Percentiles rank a stretch among this genome's conserved stretches.
Evolutionary conservation across 1,284 basidiomycete species (phyloP).

Genomic region (Lentinus polychrous): DNA sequence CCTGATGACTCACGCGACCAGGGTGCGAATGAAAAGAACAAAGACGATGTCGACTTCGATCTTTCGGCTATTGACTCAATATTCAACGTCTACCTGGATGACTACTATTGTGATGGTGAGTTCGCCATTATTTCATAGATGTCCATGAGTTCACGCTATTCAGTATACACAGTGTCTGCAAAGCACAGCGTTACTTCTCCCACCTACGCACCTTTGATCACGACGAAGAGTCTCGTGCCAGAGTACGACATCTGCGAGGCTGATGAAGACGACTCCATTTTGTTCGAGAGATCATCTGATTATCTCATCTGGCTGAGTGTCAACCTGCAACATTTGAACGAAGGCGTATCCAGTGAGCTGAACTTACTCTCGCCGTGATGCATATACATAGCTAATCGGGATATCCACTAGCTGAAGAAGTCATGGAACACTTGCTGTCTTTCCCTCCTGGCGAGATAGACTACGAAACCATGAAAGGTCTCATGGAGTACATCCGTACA

Average conservation of each 20-base stretch:
- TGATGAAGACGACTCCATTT: neutral
- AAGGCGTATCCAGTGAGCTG: neutral
- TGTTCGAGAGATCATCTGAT: neutral
- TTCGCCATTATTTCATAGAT: too few species aligned
- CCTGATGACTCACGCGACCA: too few species aligned
- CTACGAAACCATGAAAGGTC: neutral
- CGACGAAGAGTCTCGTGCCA: neutral
- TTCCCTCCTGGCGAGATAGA: neutral
- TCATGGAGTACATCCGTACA: neutral
- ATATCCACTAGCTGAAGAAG: neutral
- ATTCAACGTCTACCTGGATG: too few species aligned
- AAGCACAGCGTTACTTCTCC: neutral
- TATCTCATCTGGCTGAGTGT: neutral
- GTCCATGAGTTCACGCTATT: neutral
- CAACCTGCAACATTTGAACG: neutral
- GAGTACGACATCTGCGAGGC: neutral
- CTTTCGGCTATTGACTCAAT: too few species aligned
- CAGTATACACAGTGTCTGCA: neutral
- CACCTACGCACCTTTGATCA: neutral
- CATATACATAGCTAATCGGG: neutral
- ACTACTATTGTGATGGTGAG: too few species aligned
- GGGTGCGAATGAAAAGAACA: too few species aligned
- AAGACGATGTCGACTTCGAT: too few species aligned
- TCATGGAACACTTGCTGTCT: neutral
- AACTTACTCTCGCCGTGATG: neutral